Conservation (phyloP, 129 eudicot species). For the Artemisia annua region DNA sequence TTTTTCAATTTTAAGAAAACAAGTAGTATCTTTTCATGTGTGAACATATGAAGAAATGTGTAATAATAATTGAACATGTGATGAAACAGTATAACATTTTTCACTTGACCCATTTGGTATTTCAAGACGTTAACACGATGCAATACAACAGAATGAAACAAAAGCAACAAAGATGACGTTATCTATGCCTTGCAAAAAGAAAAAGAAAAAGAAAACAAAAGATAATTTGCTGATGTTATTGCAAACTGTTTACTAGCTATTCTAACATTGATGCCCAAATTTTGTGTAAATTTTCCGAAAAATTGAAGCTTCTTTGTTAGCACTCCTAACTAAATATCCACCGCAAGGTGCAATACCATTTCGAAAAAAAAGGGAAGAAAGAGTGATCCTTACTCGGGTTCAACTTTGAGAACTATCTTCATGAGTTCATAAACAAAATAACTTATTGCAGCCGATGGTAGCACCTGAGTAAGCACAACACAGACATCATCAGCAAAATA, state of each 20-base stretch:
- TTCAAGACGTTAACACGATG: no score
- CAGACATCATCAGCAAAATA: not conserved
- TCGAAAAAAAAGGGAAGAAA: not conserved
- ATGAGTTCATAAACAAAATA: conserved; percentile 92
- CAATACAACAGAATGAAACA: no score
- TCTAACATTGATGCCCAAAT: not conserved
- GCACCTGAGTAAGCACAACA: conserved; percentile 1
- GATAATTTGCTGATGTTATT: no score
- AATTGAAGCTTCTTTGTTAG: not conserved
- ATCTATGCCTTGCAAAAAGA: no score
- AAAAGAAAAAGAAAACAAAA: no score
- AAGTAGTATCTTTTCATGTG: no score
- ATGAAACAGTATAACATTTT: no score
- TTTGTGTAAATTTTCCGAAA: not conserved
- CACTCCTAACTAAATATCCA: not conserved
- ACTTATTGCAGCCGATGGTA: conserved; percentile 41
- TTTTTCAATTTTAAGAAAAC: no score
- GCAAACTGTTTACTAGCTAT: not conserved
- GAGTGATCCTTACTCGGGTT: conserved; percentile 31
- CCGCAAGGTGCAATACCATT: not conserved
- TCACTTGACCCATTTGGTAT: no score
- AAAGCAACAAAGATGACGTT: no score
- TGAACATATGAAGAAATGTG: no score
- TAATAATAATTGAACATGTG: no score
- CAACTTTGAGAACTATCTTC: conserved; percentile 95